Evolutionary conservation across 805 yeast species (phyloP).

Genomic region (Pichia scutulata): DNA sequence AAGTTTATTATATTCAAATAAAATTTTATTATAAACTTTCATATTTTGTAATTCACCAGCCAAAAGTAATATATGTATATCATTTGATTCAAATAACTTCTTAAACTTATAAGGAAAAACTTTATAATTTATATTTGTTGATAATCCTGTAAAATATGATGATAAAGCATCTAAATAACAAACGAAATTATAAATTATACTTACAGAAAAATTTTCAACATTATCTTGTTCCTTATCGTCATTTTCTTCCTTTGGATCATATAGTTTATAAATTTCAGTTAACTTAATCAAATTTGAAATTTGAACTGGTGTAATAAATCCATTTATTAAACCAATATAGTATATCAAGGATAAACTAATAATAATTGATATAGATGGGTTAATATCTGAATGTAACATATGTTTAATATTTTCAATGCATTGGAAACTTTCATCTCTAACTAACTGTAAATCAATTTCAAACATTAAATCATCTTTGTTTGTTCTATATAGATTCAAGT

Average conservation of each 20-base stretch:
- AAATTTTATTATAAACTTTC: constrained; percentile 11
- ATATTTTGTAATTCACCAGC: constrained; percentile 16
- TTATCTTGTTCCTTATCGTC: constrained; percentile 10
- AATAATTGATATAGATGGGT: constrained; percentile 18
- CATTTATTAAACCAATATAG: constrained; percentile 18
- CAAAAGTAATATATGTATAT: constrained; percentile 11
- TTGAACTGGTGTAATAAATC: constrained; percentile 13
- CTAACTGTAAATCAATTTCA: background rate
- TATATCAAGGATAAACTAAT: constrained; percentile 14
- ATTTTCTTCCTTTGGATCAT: background rate
- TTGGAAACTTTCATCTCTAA: constrained; percentile 13
- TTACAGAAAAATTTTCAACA: constrained; percentile 11
- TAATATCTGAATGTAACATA: constrained; percentile 11
- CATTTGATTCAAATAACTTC: constrained; percentile 10
- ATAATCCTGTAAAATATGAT: constrained; percentile 18
- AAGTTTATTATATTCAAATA: constrained; percentile 17
- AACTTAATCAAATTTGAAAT: constrained; percentile 12
- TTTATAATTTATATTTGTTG: constrained; percentile 15
- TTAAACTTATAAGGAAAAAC: constrained; percentile 13
- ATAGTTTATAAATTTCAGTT: constrained; percentile 17
- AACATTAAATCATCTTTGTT: constrained; percentile 1
- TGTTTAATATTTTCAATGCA: constrained; percentile 16
- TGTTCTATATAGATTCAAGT: background rate
- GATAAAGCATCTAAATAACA: constrained; percentile 17
- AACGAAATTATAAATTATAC: constrained; percentile 17